These are phyloP conservation scores for Monosporascus sp. DNA, from an alignment of 2,329 filamentous ascomycete genomes.

Conservation along the genomic window DNA sequence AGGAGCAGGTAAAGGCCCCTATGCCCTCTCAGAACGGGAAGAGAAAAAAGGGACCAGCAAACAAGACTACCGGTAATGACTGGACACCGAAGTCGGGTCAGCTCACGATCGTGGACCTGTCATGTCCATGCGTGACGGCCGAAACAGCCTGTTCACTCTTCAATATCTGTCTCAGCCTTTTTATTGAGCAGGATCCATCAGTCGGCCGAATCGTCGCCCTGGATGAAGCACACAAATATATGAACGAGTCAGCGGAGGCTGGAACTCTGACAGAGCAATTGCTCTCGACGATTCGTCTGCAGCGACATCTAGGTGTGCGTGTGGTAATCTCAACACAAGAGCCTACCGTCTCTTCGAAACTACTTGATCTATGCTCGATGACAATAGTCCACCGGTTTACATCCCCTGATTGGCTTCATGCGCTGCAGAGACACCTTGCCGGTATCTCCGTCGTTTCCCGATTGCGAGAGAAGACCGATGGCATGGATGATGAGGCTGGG, in stretches of 20 bases:
- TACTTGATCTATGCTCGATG: constrained; percentile 68
- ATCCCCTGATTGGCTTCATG: constrained; percentile 56
- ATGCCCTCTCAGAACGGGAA: not conserved
- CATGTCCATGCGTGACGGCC: constrained; percentile 63
- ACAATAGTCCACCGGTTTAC: constrained; percentile 69
- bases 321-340: constrained; percentile 74
- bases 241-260: constrained; percentile 52
- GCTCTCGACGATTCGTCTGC: constrained; percentile 59
- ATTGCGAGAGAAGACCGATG: not conserved
- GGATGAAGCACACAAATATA: constrained; percentile 76
- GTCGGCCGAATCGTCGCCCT: constrained; percentile 60
- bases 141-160: constrained; percentile 67
- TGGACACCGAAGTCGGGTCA: constrained; percentile 36
- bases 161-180: constrained; percentile 63
- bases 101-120: constrained; percentile 66
- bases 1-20: not conserved
- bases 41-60: not conserved
- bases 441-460: constrained; percentile 26
- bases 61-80: constrained; percentile 15
- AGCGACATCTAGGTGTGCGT: constrained; percentile 63
- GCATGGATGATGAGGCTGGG: not conserved
- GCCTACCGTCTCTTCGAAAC: constrained; percentile 61
- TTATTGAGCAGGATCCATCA: constrained; percentile 48
- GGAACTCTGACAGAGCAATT: constrained; percentile 56
- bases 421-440: constrained; percentile 41